phyloP scores from a whole-genome alignment of 257 asterid genomes.

The Anisodus tanguticus region DNA sequence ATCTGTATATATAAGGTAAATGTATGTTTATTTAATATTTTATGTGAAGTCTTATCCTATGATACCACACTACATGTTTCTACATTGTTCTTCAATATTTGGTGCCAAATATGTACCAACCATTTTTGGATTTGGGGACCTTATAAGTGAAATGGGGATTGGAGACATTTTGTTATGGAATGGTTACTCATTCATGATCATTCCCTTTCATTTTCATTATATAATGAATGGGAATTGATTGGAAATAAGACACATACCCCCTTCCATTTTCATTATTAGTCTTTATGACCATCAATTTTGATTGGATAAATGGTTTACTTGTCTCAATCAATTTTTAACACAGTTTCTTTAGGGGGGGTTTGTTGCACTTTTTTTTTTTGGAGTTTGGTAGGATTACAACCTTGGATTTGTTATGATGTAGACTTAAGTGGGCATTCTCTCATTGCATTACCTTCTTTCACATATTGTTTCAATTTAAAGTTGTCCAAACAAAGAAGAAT shows the following conservation, averaged over 20 bases:
- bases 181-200: background rate
- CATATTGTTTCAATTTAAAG: background rate
- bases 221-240: constrained; percentile 12
- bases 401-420: constrained; percentile 27
- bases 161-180: constrained; percentile 26
- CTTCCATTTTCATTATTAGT: constrained; percentile 28
- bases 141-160: constrained; percentile 21
- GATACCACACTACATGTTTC: constrained; percentile 29
- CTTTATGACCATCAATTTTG: constrained; percentile 19
- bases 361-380: constrained; percentile 23
- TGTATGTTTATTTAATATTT: background rate
- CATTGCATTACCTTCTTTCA: constrained; percentile 10
- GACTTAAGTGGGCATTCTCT: background rate
- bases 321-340: constrained; percentile 40
- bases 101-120: constrained; percentile 4
- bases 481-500: background rate
- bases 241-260: constrained; percentile 30
- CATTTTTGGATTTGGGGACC: constrained; percentile 12
- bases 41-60: constrained; percentile 32
- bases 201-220: background rate
- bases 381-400: constrained; percentile 32
- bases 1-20: background rate
- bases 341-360: constrained; percentile 12
- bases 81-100: constrained; percentile 33
- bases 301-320: constrained; percentile 33